These are phyloP conservation scores for Cercospora beticola DNA, from an alignment of 2,329 filamentous ascomycete genomes.

Conservation along the genomic window DNA sequence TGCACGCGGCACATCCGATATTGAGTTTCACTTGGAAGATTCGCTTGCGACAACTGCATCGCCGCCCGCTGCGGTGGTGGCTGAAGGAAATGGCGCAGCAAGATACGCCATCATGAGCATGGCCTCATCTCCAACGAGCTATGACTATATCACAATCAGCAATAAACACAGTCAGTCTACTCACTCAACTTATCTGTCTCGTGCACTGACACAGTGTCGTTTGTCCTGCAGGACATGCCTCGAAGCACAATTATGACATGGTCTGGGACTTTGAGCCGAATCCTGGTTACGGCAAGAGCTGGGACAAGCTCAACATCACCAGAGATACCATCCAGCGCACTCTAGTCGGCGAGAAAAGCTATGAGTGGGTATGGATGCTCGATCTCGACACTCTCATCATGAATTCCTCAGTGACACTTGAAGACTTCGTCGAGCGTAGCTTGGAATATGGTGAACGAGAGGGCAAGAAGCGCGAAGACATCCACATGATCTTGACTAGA, in stretches of 20 bases:
- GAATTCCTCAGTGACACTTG: slow-evolving; percentile 40
- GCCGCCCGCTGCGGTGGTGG: background rate
- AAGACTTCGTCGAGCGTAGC: slow-evolving; percentile 40
- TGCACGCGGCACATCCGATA: background rate
- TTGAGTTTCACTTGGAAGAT: background rate
- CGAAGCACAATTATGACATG: slow-evolving; percentile 43
- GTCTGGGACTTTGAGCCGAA: slow-evolving; percentile 43
- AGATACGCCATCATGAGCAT: slow-evolving; percentile 20
- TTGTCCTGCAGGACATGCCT: slow-evolving; percentile 32
- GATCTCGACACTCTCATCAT: slow-evolving; percentile 46
- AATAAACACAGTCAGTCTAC: slow-evolving; percentile 13
- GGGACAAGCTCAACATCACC: slow-evolving; percentile 43
- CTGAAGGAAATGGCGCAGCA: background rate
- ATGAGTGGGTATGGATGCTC: slow-evolving; percentile 48
- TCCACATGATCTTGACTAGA: slow-evolving; percentile 42
- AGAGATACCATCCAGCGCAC: slow-evolving; percentile 3
- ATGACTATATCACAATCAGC: slow-evolving; percentile 17
- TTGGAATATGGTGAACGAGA: slow-evolving; percentile 29
- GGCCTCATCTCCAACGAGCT: slow-evolving; percentile 13
- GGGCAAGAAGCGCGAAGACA: slow-evolving; percentile 31
- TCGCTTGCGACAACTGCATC: background rate
- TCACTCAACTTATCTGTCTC: background rate
- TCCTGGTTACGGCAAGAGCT: slow-evolving; percentile 35
- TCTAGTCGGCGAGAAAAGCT: slow-evolving; percentile 31
- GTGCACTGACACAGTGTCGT: background rate